A percentile compares a stretch with the other conserved stretches of the same genome.
These are phyloP conservation scores for Lepidium africanum DNA, from an alignment of 345 rosid species.

Conservation along the genomic window DNA sequence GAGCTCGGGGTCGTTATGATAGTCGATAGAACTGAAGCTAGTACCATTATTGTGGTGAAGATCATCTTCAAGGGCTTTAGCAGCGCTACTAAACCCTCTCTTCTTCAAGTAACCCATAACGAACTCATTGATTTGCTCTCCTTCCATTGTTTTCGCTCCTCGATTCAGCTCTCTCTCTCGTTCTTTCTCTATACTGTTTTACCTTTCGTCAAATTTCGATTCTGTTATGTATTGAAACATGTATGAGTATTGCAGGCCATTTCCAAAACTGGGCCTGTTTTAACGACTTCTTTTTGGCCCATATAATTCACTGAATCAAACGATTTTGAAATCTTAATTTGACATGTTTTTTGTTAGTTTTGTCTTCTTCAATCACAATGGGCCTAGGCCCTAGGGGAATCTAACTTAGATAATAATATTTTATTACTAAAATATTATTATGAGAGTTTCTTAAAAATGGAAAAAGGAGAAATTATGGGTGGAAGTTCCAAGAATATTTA, in stretches of 20 bases:
- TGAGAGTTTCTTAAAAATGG: no score
- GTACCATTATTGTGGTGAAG: constrained; percentile 43
- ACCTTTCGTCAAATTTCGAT: background rate
- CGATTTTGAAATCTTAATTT: no score
- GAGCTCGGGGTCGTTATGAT: constrained; percentile 66
- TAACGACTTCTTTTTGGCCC: background rate
- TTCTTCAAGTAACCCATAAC: constrained; percentile 77
- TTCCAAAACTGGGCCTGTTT: background rate
- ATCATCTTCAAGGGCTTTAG: constrained; percentile 38
- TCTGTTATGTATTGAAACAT: background rate
- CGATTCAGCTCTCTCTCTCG: constrained; percentile 6
- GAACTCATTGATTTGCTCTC: constrained; percentile 42
- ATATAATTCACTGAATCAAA: no score
- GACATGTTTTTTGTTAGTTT: no score
- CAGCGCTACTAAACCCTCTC: constrained; percentile 74
- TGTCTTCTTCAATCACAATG: no score
- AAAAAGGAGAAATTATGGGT: no score
- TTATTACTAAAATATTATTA: no score
- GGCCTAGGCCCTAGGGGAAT: no score
- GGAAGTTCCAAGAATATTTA: no score
- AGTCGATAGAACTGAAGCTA: constrained; percentile 30
- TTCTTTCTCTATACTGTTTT: background rate
- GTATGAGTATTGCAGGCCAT: background rate
- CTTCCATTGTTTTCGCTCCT: constrained; percentile 42
- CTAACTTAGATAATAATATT: no score